Evolutionary conservation across 2,329 filamentous ascomycete genomes (phyloP).

Genomic region (Aspergillus brunneoviolaceus): DNA sequence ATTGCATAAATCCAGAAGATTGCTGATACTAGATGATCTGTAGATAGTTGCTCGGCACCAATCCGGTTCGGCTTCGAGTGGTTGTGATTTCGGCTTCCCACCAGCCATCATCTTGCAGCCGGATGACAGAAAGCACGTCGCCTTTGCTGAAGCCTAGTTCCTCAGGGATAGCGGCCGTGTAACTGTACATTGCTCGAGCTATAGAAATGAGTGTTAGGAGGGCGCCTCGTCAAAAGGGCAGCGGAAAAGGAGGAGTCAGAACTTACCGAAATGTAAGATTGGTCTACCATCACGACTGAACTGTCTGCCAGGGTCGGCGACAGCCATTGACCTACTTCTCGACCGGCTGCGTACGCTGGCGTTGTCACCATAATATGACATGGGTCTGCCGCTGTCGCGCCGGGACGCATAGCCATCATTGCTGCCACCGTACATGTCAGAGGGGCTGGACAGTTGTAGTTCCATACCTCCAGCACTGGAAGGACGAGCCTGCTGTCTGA

Average conservation of each 20-base stretch:
- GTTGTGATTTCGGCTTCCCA: slow-evolving; percentile 93
- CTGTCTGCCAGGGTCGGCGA: slow-evolving; percentile 65
- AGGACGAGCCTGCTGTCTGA: slow-evolving; percentile 51
- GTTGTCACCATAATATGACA: slow-evolving; percentile 51
- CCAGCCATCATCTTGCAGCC: slow-evolving; percentile 97
- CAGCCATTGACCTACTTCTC: slow-evolving; percentile 84
- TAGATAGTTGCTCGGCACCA: slow-evolving; percentile 68
- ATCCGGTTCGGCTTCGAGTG: slow-evolving; percentile 48
- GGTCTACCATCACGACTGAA: slow-evolving; percentile 82
- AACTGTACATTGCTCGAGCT: slow-evolving; percentile 94
- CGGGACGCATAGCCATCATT: slow-evolving; percentile 35
- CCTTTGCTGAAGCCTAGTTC: slow-evolving; percentile 91
- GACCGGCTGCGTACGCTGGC: slow-evolving; percentile 53
- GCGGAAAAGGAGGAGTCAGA: not conserved
- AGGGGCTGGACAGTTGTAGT: slow-evolving; percentile 62
- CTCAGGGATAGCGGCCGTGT: slow-evolving; percentile 90
- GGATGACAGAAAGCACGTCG: slow-evolving; percentile 81
- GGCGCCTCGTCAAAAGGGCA: not conserved
- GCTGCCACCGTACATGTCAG: slow-evolving; percentile 56
- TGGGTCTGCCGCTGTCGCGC: slow-evolving; percentile 44
- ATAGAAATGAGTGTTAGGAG: slow-evolving; percentile 22
- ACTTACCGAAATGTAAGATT: slow-evolving; percentile 92
- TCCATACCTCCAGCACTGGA: slow-evolving; percentile 60
- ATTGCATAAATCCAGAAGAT: not conserved
- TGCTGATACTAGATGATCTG: slow-evolving; percentile 51